Evolutionary conservation across 2,329 filamentous ascomycete species (phyloP), one percentile per base, ranked within the genome.

Genomic region (Pyrenophora seminiperda): DNA sequence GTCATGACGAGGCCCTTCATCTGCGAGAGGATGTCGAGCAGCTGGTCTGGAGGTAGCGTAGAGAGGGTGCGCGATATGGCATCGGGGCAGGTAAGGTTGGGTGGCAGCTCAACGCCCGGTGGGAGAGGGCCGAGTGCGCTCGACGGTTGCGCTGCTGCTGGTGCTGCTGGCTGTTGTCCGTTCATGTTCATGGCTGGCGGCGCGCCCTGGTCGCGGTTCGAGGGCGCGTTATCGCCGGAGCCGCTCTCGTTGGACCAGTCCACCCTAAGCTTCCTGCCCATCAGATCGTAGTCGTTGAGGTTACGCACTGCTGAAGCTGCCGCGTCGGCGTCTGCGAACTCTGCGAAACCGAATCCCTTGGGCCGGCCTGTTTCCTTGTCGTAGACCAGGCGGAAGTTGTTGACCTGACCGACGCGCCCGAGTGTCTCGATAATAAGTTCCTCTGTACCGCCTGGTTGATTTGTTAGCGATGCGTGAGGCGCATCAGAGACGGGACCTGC

Each of bases 371-470:
- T 97, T 68, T 97, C 93, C 44, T 91, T 89, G 77, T 97, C 95
- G 75, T 96, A 95, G 58, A 97, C 93, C 40, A 97, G 82, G 43
- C 93, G 86, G 73, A 97, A 97, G 71, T 89, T 93, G 51, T 95
- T 81, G 1, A 97, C 93, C 59, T 92, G 90, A 50, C 94, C 94
- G 44, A 90, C 91, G 58, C 89, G 88, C 70, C 87, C 90, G 73
- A 97, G 95, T 54, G 96, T 96, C 63, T 97, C 90, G 70, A 88
- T 88, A 65, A 99, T 96, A 72, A 96, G 90, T 73, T 97, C 92
- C 76, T 99, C 94, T 22, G 91, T 96, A 59, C 97, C 86, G 57
- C 93, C 92, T 96, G 66, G 14, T 19, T 24, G 33, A 56, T 48
- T 36, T 45, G 42, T 60, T 37, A 62, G 58, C 37, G 39, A 41